A percentile compares a stretch with the other conserved stretches of the same genome.
phyloP scores from a whole-genome alignment of 2,329 filamentous ascomycete species.

The Didymella segeticola region DNA sequence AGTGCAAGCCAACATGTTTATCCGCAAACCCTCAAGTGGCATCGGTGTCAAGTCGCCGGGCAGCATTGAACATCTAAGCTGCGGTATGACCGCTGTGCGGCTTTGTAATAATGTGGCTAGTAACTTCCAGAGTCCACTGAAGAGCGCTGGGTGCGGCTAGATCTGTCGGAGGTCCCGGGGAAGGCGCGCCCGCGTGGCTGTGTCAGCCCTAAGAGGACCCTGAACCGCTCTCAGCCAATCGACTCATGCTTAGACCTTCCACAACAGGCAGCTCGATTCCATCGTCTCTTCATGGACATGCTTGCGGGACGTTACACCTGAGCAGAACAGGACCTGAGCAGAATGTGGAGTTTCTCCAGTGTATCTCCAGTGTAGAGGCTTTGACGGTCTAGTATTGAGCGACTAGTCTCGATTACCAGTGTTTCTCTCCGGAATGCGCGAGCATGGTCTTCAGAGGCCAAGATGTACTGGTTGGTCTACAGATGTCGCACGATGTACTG shows the following conservation, averaged over 20 bases:
- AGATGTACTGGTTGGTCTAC: neutral
- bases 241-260: neutral
- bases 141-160: slow-evolving; percentile 8
- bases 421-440: neutral
- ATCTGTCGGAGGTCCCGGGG: slow-evolving; percentile 18
- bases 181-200: slow-evolving; percentile 21
- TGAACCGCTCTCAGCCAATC: slow-evolving; percentile 10
- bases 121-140: slow-evolving; percentile 18
- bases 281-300: slow-evolving; percentile 5
- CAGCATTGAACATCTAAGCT: neutral
- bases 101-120: slow-evolving; percentile 33
- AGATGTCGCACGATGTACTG: neutral
- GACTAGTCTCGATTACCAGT: neutral
- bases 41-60: neutral
- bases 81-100: slow-evolving; percentile 7
- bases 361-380: neutral
- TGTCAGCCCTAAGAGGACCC: slow-evolving; percentile 20
- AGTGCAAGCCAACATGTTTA: slow-evolving; percentile 1
- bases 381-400: neutral
- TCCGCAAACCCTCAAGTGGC: neutral
- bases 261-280: slow-evolving; percentile 12
- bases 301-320: slow-evolving; percentile 14
- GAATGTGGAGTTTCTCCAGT: slow-evolving; percentile 4
- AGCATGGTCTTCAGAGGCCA: neutral
- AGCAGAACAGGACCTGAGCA: slow-evolving; percentile 21